Percentiles rank a stretch among this genome's conserved stretches.
Conservation (phyloP, 306 rosid genomes). For the Fagus sylvatica region DNA sequence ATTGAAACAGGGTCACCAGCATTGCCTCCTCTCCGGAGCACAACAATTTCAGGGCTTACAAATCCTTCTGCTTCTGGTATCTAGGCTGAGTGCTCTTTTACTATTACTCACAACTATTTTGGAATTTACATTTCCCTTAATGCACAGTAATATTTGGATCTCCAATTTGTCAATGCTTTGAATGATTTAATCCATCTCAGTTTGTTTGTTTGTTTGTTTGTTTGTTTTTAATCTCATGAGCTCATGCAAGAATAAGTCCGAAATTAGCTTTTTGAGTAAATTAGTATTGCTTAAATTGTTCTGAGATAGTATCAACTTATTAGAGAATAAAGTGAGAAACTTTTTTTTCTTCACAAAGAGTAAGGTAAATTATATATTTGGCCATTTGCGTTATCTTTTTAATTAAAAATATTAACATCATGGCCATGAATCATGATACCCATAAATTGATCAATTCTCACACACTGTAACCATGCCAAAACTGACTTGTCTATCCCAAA, state of each 20-base stretch:
- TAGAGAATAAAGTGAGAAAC: neutral
- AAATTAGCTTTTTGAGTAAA: no score
- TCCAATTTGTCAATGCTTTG: neutral
- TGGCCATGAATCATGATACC: neutral
- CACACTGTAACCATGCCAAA: no score
- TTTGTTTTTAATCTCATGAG: no score
- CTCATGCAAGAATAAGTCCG: no score
- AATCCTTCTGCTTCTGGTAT: slow-evolving; percentile 26
- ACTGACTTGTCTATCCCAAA: neutral
- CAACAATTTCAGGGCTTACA: slow-evolving; percentile 28
- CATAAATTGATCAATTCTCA: neutral
- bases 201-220: no score
- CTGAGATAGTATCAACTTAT: no score
- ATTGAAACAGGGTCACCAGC: slow-evolving; percentile 34
- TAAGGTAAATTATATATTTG: neutral
- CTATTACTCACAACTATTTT: neutral
- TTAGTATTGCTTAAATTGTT: no score
- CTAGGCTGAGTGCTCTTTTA: neutral
- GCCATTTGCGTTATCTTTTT: neutral
- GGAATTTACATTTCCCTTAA: neutral
- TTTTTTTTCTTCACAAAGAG: neutral
- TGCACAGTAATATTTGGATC: neutral
- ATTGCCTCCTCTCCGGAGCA: slow-evolving; percentile 53
- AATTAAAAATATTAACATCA: neutral
- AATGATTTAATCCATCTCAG: neutral